A percentile compares a stretch with the other conserved stretches of the same genome.
Conservation (phyloP, 345 rosid genomes). For the Brassica cretica region DNA sequence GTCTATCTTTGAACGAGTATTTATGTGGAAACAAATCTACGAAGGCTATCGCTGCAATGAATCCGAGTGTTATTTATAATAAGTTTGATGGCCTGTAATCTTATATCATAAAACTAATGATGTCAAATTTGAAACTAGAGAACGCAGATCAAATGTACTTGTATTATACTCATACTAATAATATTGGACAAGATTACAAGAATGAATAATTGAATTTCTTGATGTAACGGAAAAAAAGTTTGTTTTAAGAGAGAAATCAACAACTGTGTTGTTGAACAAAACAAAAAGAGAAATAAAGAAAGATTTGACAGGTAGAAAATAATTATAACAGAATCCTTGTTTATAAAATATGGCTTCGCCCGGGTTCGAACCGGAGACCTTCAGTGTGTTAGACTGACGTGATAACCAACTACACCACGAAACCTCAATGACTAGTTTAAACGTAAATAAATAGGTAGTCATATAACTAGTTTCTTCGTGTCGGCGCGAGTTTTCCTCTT, state of each 20-base stretch:
- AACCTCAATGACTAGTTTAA: neutral
- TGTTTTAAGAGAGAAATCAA: too few species aligned
- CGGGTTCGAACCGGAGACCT: neutral
- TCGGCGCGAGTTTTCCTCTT: neutral
- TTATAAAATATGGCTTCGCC: neutral
- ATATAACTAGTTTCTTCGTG: neutral
- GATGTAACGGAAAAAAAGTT: neutral
- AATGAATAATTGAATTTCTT: neutral
- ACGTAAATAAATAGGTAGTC: neutral
- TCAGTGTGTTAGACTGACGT: neutral
- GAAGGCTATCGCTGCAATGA: neutral
- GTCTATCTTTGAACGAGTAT: neutral
- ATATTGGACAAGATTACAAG: too few species aligned
- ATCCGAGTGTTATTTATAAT: neutral
- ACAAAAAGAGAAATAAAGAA: neutral
- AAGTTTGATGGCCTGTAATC: neutral
- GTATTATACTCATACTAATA: too few species aligned
- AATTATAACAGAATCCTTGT: too few species aligned
- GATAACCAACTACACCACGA: conserved; percentile 15
- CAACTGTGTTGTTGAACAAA: too few species aligned
- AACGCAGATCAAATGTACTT: too few species aligned
- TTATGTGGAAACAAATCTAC: neutral
- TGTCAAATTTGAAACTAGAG: too few species aligned
- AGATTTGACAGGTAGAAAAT: neutral
- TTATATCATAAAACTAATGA: neutral